A percentile compares a stretch with the other conserved stretches of the same genome.
Conservation (phyloP, 2,329 filamentous ascomycete genomes). For the Orbilia brochopaga region DNA sequence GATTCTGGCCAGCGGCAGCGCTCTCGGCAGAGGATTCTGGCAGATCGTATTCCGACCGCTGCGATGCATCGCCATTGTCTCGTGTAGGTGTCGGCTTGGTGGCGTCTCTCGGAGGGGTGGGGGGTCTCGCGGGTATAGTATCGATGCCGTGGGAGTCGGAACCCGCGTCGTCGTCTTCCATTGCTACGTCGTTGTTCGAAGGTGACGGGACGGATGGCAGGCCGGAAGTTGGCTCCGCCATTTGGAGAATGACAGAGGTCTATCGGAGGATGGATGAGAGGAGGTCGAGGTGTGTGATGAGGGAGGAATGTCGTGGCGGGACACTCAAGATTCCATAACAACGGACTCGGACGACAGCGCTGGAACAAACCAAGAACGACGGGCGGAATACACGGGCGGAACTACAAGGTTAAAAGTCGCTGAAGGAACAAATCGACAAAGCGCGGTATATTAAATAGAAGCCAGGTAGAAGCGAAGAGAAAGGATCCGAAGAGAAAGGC, state of each 20-base stretch:
- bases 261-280: constrained; percentile 6
- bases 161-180: constrained; percentile 47
- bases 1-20: constrained; percentile 58
- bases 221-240: constrained; percentile 20
- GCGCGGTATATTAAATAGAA: background rate
- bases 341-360: constrained; percentile 12
- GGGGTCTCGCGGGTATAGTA: constrained; percentile 66
- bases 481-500: constrained; percentile 9
- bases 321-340: constrained; percentile 44
- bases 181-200: constrained; percentile 28
- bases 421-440: background rate
- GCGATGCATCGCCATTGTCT: constrained; percentile 55
- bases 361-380: constrained; percentile 2
- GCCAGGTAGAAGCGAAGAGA: constrained; percentile 9
- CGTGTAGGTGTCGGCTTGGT: constrained; percentile 35
- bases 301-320: constrained; percentile 5
- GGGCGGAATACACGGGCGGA: background rate
- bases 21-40: constrained; percentile 59
- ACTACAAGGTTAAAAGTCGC: background rate
- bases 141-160: constrained; percentile 59
- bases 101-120: constrained; percentile 67
- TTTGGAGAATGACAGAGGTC: constrained; percentile 10
- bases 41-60: constrained; percentile 47
- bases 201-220: constrained; percentile 9
- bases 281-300: constrained; percentile 8